Base-by-base conservation (phyloP, 495 filamentous ascomycete species). In the Aspergillus heteromorphus region DNA sequence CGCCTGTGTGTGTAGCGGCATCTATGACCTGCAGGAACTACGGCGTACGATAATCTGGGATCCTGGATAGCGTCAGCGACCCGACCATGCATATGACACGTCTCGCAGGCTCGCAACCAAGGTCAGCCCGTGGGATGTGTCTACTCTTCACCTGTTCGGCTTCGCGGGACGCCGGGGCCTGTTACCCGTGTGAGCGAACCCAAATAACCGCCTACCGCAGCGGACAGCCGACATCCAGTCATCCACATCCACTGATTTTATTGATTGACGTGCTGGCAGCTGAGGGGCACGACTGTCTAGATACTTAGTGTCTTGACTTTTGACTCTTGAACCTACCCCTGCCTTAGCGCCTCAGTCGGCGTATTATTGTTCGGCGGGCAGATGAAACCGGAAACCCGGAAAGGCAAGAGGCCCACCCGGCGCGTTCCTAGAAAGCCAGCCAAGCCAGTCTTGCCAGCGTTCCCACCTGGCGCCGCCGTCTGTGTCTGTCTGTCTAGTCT, bases 371-470 rank as follows among this genome's bases (percentile, higher is more conserved):
- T 58, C 38, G 60, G 45, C 49, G 40, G 17, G 41, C 49, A 56
- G 56, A 56, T 62, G 60, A 62, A 58, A 62, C 60, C 60, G 60
- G 56, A 55, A 56, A 50, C 45, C 30, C 54, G 60, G 53, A 56
- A 62, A 19, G 16, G 7, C 31, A 48, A 51, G 17, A 43, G 52
- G 27, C 48, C 53, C 60, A 56, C 49, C 47, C 40, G 19, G 7
- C 9, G 34, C 34, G 5, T 38, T 38, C 34, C 34, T 13, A 23
- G 20, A 11, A 21, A 4, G 20, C 17, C 6, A 43, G n/a, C 2
- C n/a, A n/a, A n/a, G n/a, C n/a, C n/a, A n/a, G n/a, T n/a, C n/a
- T n/a, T n/a, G n/a, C n/a, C n/a, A n/a, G n/a, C n/a, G n/a, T n/a
- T n/a, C n/a, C n/a, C n/a, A n/a, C n/a, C n/a, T n/a, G n/a, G n/a